Evolutionary conservation across 805 yeast genomes (phyloP), one percentile per base, ranked within the genome.

Genomic region (Suhomyces kilbournensis): DNA sequence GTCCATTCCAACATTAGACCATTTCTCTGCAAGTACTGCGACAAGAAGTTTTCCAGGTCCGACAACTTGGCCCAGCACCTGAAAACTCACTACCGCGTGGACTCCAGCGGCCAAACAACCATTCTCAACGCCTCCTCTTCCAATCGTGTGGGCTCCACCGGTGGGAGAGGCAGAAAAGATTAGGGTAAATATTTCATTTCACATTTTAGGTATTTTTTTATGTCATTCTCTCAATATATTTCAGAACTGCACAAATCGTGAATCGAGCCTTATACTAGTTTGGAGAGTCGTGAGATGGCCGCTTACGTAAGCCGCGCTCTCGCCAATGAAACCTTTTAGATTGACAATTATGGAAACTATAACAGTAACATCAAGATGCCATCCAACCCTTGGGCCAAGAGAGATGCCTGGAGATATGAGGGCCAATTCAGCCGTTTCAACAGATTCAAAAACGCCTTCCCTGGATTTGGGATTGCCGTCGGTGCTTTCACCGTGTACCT

Each of bases 321-420:
- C 51, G 34, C 48, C 53, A 47, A 43, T 47, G 44, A 47, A 42
- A 42, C 45, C 45, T 42, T 42, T 25, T 14, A 44, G 35, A 38
- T 38, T 38, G 42, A 19, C 17, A 38, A 38, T 38, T 38, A 28
- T 38, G 42, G 42, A 15, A 38, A 38, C 14, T 10, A 17, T 40
- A 65, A 65, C 59, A 68, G 69, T 42, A 65, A 67, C 67, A 67
- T 44, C 66, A 65, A 85, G 96, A 79, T 38, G 42, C 9, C 42
- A 56, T 54, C 59, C 45, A 65, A 65, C 59, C 69, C 70, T 42
- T 66, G 69, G 68, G 68, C 68, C 43, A 66, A 65, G 53, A 85
- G 96, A 79, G 96, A 89, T 68, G 94, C 96, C 46, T 89, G 96
- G 96, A 85, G 96, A 78, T 86, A 84, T 71, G 85, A 83, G 63